These are phyloP conservation scores for Leptographium wingfieldii DNA, from an alignment of 2,329 filamentous ascomycete species.

Conservation along the genomic window DNA sequence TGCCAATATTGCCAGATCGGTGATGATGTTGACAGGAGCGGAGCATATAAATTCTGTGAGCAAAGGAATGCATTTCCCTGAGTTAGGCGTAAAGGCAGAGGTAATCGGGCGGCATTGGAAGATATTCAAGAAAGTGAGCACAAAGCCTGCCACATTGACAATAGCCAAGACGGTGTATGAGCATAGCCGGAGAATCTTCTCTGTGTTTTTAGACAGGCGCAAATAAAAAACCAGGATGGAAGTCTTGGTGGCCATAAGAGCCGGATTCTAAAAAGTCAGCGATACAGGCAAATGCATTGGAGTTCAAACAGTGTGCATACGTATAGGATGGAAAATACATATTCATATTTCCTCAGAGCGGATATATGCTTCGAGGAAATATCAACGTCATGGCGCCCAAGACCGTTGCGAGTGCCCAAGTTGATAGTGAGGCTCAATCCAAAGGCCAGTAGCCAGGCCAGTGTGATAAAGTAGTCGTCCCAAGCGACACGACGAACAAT, in stretches of 20 bases:
- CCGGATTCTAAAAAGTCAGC: slow-evolving; percentile 53
- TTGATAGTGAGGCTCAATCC: slow-evolving; percentile 56
- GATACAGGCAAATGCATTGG: slow-evolving; percentile 3
- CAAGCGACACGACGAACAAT: slow-evolving; percentile 60
- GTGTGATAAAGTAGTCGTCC: slow-evolving; percentile 72
- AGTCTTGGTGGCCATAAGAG: slow-evolving; percentile 81
- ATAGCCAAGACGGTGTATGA: slow-evolving; percentile 68
- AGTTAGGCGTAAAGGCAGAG: slow-evolving; percentile 48
- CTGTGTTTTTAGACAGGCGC: slow-evolving; percentile 62
- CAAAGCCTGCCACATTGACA: slow-evolving; percentile 65
- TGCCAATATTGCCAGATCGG: slow-evolving; percentile 76
- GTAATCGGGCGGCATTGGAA: slow-evolving; percentile 69
- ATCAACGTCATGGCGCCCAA: slow-evolving; percentile 54
- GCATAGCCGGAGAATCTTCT: slow-evolving; percentile 64
- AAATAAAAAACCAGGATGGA: slow-evolving; percentile 90
- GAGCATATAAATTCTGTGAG: slow-evolving; percentile 57
- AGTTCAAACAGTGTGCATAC: slow-evolving; percentile 23
- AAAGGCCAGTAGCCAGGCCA: slow-evolving; percentile 64
- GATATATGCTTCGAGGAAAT: slow-evolving; percentile 37
- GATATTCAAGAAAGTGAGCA: slow-evolving; percentile 74
- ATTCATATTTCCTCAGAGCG: slow-evolving; percentile 46
- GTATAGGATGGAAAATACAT: slow-evolving; percentile 52
- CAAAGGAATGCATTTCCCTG: slow-evolving; percentile 39
- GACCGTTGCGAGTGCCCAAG: slow-evolving; percentile 48
- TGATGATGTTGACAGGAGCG: slow-evolving; percentile 83